Evolutionary conservation across 148 eudicot species (phyloP).

Genomic region (Cornus florida): DNA sequence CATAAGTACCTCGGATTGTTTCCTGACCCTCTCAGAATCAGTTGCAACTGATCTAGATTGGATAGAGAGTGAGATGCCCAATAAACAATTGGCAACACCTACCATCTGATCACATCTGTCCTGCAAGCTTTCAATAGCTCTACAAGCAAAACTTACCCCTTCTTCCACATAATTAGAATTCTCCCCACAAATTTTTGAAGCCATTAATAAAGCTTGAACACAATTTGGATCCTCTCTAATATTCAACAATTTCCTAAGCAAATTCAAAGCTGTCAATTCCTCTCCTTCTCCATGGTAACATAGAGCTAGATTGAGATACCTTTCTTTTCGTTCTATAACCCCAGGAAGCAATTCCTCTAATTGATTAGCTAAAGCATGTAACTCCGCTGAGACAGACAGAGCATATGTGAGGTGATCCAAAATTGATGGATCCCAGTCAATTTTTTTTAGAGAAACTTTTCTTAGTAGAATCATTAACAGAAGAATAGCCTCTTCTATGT

Average conservation of each 20-base stretch:
- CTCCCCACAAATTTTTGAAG: constrained; percentile 70
- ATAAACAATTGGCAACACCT: constrained; percentile 43
- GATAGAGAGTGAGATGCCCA: constrained; percentile 52
- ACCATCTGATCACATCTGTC: constrained; percentile 53
- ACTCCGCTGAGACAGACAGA: constrained; percentile 57
- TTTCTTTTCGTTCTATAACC: constrained; percentile 52
- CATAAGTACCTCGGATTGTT: constrained; percentile 51
- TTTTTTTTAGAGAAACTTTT: constrained; percentile 48
- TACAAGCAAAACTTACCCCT: constrained; percentile 62
- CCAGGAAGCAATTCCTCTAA: constrained; percentile 84
- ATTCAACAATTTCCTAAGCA: constrained; percentile 57
- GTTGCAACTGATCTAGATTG: constrained; percentile 42
- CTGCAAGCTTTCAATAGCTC: constrained; percentile 45
- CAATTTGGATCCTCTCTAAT: constrained; percentile 40
- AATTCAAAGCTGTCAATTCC: constrained; percentile 54
- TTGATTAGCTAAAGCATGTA: constrained; percentile 61
- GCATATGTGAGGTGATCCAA: constrained; percentile 87
- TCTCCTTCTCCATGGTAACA: constrained; percentile 78
- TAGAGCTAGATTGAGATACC: constrained; percentile 63
- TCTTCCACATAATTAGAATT: constrained; percentile 48
- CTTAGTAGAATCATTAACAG: constrained; percentile 62
- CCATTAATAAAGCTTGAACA: constrained; percentile 56
- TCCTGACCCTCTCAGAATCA: constrained; percentile 43
- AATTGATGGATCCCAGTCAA: constrained; percentile 90
- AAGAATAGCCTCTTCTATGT: constrained; percentile 86